Evolutionary conservation across 2,329 filamentous ascomycete genomes (phyloP).

Genomic region (Paraphoma sp.): DNA sequence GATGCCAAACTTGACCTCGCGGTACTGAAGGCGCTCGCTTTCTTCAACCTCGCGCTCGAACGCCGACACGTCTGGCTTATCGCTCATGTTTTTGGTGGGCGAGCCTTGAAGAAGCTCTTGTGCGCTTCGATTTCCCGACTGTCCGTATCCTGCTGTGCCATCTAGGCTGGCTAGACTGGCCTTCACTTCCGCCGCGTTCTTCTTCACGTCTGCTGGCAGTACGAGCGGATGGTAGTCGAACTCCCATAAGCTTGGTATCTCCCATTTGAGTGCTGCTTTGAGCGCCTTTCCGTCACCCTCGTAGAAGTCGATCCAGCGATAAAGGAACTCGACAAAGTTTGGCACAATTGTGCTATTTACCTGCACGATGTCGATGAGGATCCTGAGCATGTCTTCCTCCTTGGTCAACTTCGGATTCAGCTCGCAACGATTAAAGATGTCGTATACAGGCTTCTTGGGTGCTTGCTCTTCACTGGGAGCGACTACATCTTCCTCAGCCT

Average conservation of each 20-base stretch:
- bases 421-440: conserved; percentile 22
- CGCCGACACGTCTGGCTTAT: conserved; percentile 31
- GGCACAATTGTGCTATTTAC: conserved; percentile 33
- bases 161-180: not conserved
- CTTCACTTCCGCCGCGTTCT: conserved; percentile 2
- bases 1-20: conserved; percentile 40
- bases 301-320: conserved; percentile 41
- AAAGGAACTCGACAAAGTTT: conserved; percentile 45
- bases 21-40: conserved; percentile 41
- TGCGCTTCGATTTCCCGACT: conserved; percentile 1
- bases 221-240: conserved; percentile 41
- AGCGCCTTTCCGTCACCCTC: conserved; percentile 41
- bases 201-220: conserved; percentile 16
- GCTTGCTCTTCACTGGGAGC: not conserved
- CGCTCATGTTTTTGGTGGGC: conserved; percentile 25
- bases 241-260: conserved; percentile 45
- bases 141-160: not conserved
- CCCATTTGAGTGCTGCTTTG: conserved; percentile 36
- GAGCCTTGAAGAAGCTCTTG: conserved; percentile 21
- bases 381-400: conserved; percentile 36
- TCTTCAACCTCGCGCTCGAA: conserved; percentile 31
- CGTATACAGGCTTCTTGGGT: conserved; percentile 15
- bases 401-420: conserved; percentile 32
- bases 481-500: not conserved
- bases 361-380: conserved; percentile 42